Conservation (phyloP, 2,329 filamentous ascomycete species). For the Delphinella strobiligena region DNA sequence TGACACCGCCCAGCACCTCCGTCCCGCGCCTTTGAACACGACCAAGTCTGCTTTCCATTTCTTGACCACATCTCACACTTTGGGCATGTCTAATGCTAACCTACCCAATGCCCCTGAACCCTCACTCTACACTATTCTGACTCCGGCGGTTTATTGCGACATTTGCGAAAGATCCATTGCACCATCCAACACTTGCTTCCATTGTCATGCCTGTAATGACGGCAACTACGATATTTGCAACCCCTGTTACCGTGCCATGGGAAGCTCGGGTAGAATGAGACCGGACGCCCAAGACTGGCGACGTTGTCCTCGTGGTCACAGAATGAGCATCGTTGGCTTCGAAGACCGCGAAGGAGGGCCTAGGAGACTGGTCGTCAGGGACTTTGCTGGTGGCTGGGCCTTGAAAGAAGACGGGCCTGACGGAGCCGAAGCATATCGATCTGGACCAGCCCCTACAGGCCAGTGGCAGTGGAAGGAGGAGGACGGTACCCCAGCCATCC, state of each 20-base stretch:
- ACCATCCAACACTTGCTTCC: constrained; percentile 57
- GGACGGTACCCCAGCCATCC: constrained; percentile 15
- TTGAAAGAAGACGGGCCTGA: constrained; percentile 38
- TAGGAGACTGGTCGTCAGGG: constrained; percentile 53
- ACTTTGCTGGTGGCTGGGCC: constrained; percentile 65
- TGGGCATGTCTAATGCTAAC: constrained; percentile 15
- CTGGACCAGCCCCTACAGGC: constrained; percentile 1
- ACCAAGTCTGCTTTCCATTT: constrained; percentile 10
- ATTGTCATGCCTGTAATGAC: constrained; percentile 64
- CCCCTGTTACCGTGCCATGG: constrained; percentile 61
- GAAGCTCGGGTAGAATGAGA: constrained; percentile 52
- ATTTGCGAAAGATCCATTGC: constrained; percentile 63
- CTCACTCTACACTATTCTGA: constrained; percentile 34
- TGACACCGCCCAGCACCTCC: constrained; percentile 4
- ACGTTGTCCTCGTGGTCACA: constrained; percentile 61
- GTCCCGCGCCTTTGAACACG: constrained; percentile 5
- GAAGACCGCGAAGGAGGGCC: constrained; percentile 56
- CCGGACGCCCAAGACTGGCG: constrained; percentile 70
- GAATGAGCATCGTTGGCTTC: constrained; percentile 74
- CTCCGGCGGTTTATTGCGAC: constrained; percentile 66
- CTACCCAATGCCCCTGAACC: constrained; percentile 27
- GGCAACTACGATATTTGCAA: constrained; percentile 85
- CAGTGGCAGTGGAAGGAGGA: constrained; percentile 24
- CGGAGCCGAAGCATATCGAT: neutral
- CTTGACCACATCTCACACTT: constrained; percentile 7